Evolutionary conservation across 805 yeast genomes (phyloP), one percentile per base, ranked within the genome.

Genomic region (Candida insectalens): DNA sequence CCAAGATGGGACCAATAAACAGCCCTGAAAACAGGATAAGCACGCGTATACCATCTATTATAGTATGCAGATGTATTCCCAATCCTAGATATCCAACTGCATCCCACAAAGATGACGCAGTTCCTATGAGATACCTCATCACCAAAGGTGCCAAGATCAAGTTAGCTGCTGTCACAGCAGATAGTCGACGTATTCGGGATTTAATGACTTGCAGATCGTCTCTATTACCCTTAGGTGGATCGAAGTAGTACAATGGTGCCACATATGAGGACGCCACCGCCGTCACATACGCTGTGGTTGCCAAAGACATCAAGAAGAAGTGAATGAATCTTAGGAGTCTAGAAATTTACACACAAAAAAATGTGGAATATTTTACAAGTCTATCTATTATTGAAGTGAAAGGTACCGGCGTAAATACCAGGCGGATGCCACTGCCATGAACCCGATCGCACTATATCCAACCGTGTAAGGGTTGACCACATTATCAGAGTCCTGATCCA

Each of bases 361-460:
- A 21, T 21, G 23, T 7, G 23, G 12, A 7, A 21, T 21, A 12
- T 21, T 12, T 8, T 8, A 12, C 10, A 21, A 7, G 7, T 21
- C 12, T 21, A 8, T 21, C 12, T 21, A 8, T 21, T 21, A 8
- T 21, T 21, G 7, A 8, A 21, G 23, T 12, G 23, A 21, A 12
- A 21, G 23, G 23, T 21, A 59, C n/a, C 65, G 66, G 36, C 77
- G 70, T 57, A 83, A 69, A 21, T 80, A 67, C 69, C 87, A 77
- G 5, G 78, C 61, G 1, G 84, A 66, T 2, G 75, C 69, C 0
- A 80, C 49, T 0, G 79, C 63, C 63, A 82, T 63, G 30, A 83
- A 71, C 1, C 82, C 76, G 12, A 81, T 60, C 0, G 87, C 83
- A 0, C 87, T 74, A 2, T 83, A 77, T 1, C 82, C 78, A 37